These are phyloP conservation scores for Paramecium pentaurelia DNA, from an alignment of 73 alveolate genomes.

Conservation along the genomic window DNA sequence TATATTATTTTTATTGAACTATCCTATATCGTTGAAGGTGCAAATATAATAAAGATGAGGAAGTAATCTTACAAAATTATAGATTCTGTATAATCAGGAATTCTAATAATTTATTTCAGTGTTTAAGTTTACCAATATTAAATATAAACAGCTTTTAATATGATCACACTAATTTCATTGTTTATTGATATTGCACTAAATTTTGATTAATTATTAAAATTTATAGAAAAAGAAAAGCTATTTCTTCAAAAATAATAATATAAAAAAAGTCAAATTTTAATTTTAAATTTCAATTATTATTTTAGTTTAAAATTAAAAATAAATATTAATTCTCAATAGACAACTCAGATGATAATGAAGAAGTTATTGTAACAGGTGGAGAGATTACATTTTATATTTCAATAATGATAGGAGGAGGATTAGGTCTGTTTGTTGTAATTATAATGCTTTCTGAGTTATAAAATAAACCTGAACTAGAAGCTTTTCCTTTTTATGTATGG, in stretches of 20 bases:
- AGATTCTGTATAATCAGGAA: not conserved
- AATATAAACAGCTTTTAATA: not conserved
- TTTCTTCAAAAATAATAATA: no score
- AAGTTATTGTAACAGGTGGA: not conserved
- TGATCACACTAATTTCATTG: not conserved
- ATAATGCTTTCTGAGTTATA: not conserved
- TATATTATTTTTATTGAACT: not conserved
- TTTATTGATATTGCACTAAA: not conserved
- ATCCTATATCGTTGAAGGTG: not conserved
- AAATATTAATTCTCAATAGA: no score
- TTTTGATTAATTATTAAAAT: not conserved
- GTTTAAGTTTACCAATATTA: not conserved
- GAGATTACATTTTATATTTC: not conserved
- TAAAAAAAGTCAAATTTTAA: no score
- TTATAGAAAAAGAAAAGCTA: not conserved
- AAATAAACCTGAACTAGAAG: not conserved
- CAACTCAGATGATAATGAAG: not conserved
- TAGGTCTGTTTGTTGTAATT: not conserved
- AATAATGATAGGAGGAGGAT: not conserved
- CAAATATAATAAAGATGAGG: not conserved
- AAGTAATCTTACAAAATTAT: no score
- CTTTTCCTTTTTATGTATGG: not conserved
- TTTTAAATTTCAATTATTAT: no score
- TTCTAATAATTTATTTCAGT: not conserved
- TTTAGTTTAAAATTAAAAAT: no score